Evolutionary conservation across 176 grass and related monocot genomes (phyloP).

Genomic region (Lolium multiflorum): DNA sequence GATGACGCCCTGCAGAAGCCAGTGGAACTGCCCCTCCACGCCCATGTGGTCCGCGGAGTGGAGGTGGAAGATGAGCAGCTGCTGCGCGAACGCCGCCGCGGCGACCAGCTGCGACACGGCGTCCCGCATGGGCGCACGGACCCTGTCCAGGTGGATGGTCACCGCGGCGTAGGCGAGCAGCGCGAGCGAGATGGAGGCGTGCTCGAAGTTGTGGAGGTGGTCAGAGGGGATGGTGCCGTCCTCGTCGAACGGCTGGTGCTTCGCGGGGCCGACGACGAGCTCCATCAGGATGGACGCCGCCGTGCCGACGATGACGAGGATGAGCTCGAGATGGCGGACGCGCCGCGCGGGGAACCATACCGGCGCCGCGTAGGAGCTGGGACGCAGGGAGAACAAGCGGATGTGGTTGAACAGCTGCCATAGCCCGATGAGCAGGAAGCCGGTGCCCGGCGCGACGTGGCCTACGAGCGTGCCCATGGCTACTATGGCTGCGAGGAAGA

Average conservation of each 20-base stretch:
- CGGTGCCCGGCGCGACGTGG: constrained; percentile 81
- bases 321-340: constrained; percentile 65
- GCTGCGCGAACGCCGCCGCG: constrained; percentile 70
- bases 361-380: constrained; percentile 66
- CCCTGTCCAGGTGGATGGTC: constrained; percentile 70
- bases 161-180: constrained; percentile 74
- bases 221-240: constrained; percentile 85
- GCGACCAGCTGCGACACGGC: constrained; percentile 59
- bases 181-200: constrained; percentile 88
- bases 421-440: constrained; percentile 84
- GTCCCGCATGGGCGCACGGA: constrained; percentile 51
- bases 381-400: constrained; percentile 63
- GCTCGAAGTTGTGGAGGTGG: constrained; percentile 98
- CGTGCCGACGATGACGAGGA: constrained; percentile 64
- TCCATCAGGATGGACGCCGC: constrained; percentile 79
- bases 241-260: constrained; percentile 83
- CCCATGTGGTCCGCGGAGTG: constrained; percentile 92
- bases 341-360: constrained; percentile 74
- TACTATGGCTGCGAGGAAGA: not conserved
- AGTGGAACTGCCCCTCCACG: constrained; percentile 87
- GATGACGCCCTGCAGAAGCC: constrained; percentile 80
- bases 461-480: constrained; percentile 81
- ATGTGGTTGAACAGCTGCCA: constrained; percentile 92
- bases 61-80: constrained; percentile 87
- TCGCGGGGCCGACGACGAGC: constrained; percentile 79